Conservation (phyloP, 2,329 filamentous ascomycete genomes). For the Albophoma yamanashiensis region DNA sequence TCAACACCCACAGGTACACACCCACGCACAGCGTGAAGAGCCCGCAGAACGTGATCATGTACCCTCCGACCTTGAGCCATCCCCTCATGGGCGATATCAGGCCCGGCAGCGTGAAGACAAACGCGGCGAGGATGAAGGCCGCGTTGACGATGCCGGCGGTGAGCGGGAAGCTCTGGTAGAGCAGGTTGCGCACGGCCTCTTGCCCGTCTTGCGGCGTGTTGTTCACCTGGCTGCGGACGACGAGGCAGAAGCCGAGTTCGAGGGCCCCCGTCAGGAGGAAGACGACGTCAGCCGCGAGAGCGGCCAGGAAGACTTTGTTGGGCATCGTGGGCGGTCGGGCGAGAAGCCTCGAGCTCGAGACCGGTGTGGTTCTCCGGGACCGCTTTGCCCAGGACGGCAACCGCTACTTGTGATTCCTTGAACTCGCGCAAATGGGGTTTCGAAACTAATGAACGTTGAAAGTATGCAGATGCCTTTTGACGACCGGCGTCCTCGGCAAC, state of each 20-base stretch:
- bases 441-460: neutral
- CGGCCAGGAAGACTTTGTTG: constrained; percentile 42
- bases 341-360: neutral
- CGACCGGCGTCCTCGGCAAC: neutral
- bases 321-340: constrained; percentile 28
- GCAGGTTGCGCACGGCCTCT: constrained; percentile 38
- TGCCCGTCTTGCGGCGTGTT: constrained; percentile 31
- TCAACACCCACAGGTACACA: constrained; percentile 61
- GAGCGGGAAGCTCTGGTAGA: constrained; percentile 44
- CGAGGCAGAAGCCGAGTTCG: constrained; percentile 43
- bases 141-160: constrained; percentile 63
- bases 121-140: constrained; percentile 59
- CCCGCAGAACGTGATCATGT: constrained; percentile 49
- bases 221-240: constrained; percentile 36
- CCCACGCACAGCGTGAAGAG: constrained; percentile 57
- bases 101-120: constrained; percentile 60
- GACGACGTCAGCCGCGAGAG: constrained; percentile 35
- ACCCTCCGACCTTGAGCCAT: constrained; percentile 61
- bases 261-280: constrained; percentile 44
- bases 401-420: neutral
- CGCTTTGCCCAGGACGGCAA: neutral
- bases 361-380: neutral
- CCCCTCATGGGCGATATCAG: constrained; percentile 55
- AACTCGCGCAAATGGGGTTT: neutral
- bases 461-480: neutral